Evolutionary conservation across 805 yeast species (phyloP).

Genomic region (Lipomyces chichibuensis): DNA sequence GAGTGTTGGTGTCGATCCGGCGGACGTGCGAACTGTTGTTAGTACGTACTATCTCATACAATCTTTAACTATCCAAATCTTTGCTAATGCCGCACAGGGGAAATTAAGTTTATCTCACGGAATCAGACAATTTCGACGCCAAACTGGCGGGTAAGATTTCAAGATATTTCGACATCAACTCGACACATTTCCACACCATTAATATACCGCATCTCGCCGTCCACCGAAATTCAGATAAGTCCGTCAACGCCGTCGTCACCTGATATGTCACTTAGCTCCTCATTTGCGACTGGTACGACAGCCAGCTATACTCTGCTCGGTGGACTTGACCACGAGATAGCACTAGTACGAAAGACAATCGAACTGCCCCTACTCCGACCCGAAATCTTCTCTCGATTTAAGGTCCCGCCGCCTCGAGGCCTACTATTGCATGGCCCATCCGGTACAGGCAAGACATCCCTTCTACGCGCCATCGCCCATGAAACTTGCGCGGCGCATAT

Average conservation of each 20-base stretch:
- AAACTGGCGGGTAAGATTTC: conserved; percentile 46
- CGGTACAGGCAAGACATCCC: conserved; percentile 94
- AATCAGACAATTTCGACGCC: conserved; percentile 65
- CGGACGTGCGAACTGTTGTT: not conserved
- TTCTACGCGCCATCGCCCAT: conserved; percentile 77
- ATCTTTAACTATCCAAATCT: not conserved
- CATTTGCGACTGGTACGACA: not conserved
- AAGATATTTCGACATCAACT: conserved; percentile 30
- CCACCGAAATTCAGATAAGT: conserved; percentile 29
- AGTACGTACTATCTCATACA: not conserved
- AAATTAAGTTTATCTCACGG: conserved; percentile 41
- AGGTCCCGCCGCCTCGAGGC: conserved; percentile 92
- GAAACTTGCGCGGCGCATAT: conserved; percentile 74
- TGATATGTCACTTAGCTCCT: not conserved
- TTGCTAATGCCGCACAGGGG: conserved; percentile 46
- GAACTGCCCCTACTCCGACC: conserved; percentile 83
- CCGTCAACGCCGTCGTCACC: not conserved
- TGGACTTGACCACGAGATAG: conserved; percentile 70
- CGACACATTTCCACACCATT: conserved; percentile 23
- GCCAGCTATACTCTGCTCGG: conserved; percentile 63
- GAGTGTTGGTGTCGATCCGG: not conserved
- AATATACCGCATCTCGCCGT: conserved; percentile 16
- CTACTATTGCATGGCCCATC: conserved; percentile 94
- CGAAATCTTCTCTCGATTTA: conserved; percentile 73
- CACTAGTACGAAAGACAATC: conserved; percentile 63